A percentile compares a stretch with the other conserved stretches of the same genome.
These are phyloP conservation scores for Cladosporium halotolerans DNA, from an alignment of 2,329 filamentous ascomycete genomes.

Conservation along the genomic window DNA sequence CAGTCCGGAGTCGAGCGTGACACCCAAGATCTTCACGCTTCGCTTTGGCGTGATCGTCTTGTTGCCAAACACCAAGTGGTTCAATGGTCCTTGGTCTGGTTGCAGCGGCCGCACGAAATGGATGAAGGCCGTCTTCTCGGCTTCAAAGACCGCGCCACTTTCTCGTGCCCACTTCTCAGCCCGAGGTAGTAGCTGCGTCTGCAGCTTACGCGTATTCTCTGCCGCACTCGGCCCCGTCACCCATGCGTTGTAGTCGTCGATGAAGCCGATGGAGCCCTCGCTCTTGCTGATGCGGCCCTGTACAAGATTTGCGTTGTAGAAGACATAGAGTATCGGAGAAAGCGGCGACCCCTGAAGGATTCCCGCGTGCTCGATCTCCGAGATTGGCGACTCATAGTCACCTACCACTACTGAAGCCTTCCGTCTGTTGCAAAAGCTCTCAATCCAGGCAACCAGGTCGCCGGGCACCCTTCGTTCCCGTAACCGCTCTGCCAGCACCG, in stretches of 20 bases:
- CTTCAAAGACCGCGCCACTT: conserved; percentile 7
- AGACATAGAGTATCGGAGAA: conserved; percentile 29
- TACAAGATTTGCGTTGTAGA: conserved; percentile 25
- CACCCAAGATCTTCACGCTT: not conserved
- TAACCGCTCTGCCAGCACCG: conserved; percentile 30
- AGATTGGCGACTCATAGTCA: not conserved
- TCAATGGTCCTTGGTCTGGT: not conserved
- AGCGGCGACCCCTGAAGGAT: conserved; percentile 30
- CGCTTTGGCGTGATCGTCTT: not conserved
- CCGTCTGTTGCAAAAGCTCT: conserved; percentile 19
- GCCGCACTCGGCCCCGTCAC: not conserved
- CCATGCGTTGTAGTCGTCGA: conserved; percentile 4
- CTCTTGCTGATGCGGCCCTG: conserved; percentile 4
- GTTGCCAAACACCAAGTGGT: not conserved
- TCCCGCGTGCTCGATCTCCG: conserved; percentile 13
- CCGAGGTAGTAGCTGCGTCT: not conserved
- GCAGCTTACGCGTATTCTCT: not conserved
- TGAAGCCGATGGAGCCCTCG: conserved; percentile 14
- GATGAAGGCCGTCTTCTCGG: not conserved
- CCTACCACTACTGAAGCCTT: not conserved
- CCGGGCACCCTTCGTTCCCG: conserved; percentile 27
- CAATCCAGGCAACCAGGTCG: conserved; percentile 19
- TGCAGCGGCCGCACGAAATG: not conserved
- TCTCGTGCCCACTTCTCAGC: not conserved
- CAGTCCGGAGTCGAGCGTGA: not conserved